These are phyloP conservation scores for Melastoma malabathricum DNA, from an alignment of 345 rosid genomes.

Conservation along the genomic window DNA sequence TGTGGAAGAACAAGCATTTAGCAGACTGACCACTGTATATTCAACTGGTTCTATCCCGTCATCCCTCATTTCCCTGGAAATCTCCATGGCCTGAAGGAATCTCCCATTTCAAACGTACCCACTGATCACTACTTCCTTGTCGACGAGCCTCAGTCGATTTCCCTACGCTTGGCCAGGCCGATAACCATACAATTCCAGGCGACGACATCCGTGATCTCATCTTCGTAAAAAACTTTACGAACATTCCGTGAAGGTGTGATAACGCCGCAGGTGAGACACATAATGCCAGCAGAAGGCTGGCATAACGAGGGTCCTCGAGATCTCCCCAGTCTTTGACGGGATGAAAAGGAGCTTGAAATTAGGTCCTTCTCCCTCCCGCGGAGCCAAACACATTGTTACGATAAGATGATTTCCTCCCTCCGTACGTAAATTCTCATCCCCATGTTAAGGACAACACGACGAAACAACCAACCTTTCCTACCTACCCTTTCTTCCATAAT, in stretches of 20 bases:
- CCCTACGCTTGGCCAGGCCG: constrained; percentile 46
- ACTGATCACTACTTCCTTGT: constrained; percentile 41
- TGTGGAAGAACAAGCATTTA: constrained; percentile 49
- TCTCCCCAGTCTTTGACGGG: constrained; percentile 62
- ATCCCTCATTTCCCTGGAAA: constrained; percentile 43
- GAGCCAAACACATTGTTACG: too few species aligned
- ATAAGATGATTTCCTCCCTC: too few species aligned
- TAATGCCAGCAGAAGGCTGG: constrained; percentile 63
- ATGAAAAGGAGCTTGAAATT: too few species aligned
- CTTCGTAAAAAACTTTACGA: constrained; percentile 37
- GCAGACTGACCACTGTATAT: constrained; percentile 61
- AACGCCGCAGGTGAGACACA: constrained; percentile 36
- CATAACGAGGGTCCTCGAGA: constrained; percentile 24
- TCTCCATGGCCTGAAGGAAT: constrained; percentile 39
- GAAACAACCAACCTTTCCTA: too few species aligned
- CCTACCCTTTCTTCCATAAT: too few species aligned
- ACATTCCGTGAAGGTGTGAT: constrained; percentile 58
- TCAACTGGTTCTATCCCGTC: constrained; percentile 32
- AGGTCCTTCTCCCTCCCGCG: too few species aligned
- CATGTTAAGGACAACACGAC: too few species aligned
- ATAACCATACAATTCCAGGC: constrained; percentile 64
- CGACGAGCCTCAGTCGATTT: constrained; percentile 35
- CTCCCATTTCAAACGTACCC: constrained; percentile 53
- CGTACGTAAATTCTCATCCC: too few species aligned
- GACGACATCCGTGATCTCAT: constrained; percentile 33